Evolutionary conservation across 2,329 filamentous ascomycete genomes (phyloP), one percentile per base, ranked within the genome.

Genomic region (Trichoderma citrinoviride): DNA sequence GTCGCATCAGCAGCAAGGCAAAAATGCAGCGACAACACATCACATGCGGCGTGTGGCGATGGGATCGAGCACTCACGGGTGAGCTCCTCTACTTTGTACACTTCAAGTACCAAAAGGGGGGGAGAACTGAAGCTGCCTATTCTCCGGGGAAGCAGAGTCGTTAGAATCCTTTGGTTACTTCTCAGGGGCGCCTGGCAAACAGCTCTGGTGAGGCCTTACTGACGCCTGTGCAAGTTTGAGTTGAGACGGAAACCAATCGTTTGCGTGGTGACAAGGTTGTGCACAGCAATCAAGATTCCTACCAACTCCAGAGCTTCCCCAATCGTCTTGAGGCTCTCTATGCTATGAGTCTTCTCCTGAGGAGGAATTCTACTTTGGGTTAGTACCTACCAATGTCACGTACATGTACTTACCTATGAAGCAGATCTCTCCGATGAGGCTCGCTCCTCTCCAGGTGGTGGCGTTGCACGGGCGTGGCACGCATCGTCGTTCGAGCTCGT

Each of bases 251-350:
- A 57, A 54, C 46, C 62, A 54, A 47, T 40, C 21, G 40, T 54
- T 37, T 58, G 62, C 62, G 53, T 57, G 54, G 53, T 65, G 62
- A 53, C 62, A 54, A 52, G 53, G 41, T 44, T 60, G 23, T 17
- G 40, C 43, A 19, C 53, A 46, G 25, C 46, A 58, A 43, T 25
- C 17, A 15, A 29, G 23, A 29, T 27, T 23, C 47, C 58, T n/a
- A 46, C 53, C 41, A 27, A 47, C 58, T 19, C 25, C 19, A 2
- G 37, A 19, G 54, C n/a, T n/a, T n/a, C n/a, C n/a, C n/a, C n/a
- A 65, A 60, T 53, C 37, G 17, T 41, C 49, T 33, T 29, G 46
- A 37, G 10, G 33, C 33, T 37, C 33, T 37, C 33, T 37, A 27
- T 27, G 25, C 7, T 37, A 37, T 37, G 57, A 17, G 37, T 46